Conservation (phyloP, 169 alveolate species). For the Plasmodium falciparum region DNA sequence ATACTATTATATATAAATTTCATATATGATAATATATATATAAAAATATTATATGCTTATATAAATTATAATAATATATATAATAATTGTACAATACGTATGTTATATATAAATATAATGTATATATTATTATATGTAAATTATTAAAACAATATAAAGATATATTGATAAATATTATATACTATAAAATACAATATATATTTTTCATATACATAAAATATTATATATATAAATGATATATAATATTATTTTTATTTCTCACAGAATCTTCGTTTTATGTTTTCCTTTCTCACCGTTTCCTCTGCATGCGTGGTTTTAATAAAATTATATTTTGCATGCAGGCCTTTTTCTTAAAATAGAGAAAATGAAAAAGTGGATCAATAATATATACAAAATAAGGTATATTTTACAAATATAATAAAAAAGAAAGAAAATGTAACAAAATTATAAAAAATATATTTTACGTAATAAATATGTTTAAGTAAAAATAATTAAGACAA, state of each 20-base stretch:
- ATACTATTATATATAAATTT: too few species aligned
- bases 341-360: constrained; percentile 21
- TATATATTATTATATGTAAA: not conserved
- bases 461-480: too few species aligned
- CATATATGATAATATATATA: too few species aligned
- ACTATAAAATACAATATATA: not conserved
- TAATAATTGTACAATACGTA: too few species aligned
- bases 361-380: not conserved
- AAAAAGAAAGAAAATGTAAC: not conserved
- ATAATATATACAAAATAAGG: not conserved
- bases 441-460: not conserved
- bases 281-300: constrained; percentile 34
- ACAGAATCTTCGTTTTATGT: constrained; percentile 10
- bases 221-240: too few species aligned
- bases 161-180: too few species aligned
- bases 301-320: constrained; percentile 32
- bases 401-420: not conserved
- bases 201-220: not conserved
- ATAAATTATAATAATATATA: too few species aligned
- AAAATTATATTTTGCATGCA: constrained; percentile 28
- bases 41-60: too few species aligned
- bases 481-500: too few species aligned
- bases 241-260: constrained; percentile 21
- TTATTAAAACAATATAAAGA: too few species aligned
- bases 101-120: not conserved